phyloP scores from a whole-genome alignment of 2,329 filamentous ascomycete species.

The Aspergillus udagawae region DNA sequence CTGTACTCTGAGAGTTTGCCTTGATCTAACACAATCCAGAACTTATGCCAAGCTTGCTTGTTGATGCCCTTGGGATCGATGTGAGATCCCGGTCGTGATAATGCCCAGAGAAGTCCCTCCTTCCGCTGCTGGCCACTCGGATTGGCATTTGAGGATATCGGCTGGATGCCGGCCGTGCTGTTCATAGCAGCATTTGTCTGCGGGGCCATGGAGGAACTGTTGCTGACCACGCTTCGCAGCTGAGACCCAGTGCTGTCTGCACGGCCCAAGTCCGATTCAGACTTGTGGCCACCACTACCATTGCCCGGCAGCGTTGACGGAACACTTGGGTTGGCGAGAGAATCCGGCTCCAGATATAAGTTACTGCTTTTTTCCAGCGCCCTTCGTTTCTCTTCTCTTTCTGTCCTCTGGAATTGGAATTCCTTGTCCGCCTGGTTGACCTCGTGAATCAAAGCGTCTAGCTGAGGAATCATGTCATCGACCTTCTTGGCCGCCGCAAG shows the following conservation, averaged over 20 bases:
- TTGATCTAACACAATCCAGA: conserved; percentile 97
- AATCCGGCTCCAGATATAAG: conserved; percentile 66
- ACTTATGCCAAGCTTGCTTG: conserved; percentile 99
- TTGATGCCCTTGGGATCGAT: conserved; percentile 93
- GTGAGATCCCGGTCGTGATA: conserved; percentile 88
- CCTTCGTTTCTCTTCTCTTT: conserved; percentile 89
- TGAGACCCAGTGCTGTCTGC: conserved; percentile 72
- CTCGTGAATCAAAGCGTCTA: conserved; percentile 82
- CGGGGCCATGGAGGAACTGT: conserved; percentile 44
- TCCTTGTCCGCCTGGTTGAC: conserved; percentile 95
- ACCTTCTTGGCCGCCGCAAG: conserved; percentile 80
- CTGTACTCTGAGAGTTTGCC: conserved; percentile 97
- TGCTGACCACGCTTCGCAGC: conserved; percentile 50
- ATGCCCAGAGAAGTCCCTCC: conserved; percentile 89
- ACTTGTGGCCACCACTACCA: conserved; percentile 51
- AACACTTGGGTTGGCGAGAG: conserved; percentile 41
- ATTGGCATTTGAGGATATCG: not conserved
- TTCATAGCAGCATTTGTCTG: conserved; percentile 34
- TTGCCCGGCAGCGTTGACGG: conserved; percentile 31
- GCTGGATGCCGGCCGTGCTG: conserved; percentile 9
- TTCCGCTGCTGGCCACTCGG: conserved; percentile 66
- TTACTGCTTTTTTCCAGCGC: conserved; percentile 83
- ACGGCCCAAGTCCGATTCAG: conserved; percentile 67
- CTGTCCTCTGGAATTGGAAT: conserved; percentile 90
- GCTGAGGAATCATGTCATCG: conserved; percentile 77